phyloP scores from a whole-genome alignment of 768 basidiomycete species.

The Pleurotus salmoneostramineus region DNA sequence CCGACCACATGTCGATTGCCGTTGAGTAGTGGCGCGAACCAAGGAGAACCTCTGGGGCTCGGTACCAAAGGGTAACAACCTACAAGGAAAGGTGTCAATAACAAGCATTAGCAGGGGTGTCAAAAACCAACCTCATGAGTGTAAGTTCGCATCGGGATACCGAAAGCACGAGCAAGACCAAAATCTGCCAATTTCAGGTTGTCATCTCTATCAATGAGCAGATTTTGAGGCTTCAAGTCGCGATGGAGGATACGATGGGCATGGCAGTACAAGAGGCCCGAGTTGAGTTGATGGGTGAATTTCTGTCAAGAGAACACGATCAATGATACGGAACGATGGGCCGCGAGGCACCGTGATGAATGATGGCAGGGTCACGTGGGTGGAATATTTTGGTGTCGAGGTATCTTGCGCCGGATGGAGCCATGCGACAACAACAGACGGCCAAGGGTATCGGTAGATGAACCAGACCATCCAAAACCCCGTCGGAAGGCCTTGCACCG shows the following conservation, averaged over 20 bases:
- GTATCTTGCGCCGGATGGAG: background rate
- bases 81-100: slow-evolving; percentile 24
- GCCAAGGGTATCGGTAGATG: no score
- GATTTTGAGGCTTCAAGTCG: slow-evolving; percentile 94
- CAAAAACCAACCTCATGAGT: slow-evolving; percentile 80
- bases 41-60: slow-evolving; percentile 94
- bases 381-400: background rate
- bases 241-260: slow-evolving; percentile 95
- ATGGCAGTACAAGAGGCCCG: slow-evolving; percentile 92
- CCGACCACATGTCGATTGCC: slow-evolving; percentile 99
- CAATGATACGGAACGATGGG: background rate
- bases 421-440: background rate
- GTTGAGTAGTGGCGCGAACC: slow-evolving; percentile 97
- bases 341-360: background rate
- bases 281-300: slow-evolving; percentile 92
- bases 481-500: no score
- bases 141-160: slow-evolving; percentile 98
- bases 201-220: slow-evolving; percentile 84
- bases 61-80: slow-evolving; percentile 99
- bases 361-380: slow-evolving; percentile 2
- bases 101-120: slow-evolving; percentile 3
- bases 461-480: no score
- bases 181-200: slow-evolving; percentile 97
- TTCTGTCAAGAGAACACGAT: slow-evolving; percentile 48
- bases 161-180: slow-evolving; percentile 93